phyloP scores from a whole-genome alignment of 768 basidiomycete genomes.

The Crassisporium funariophilum region DNA sequence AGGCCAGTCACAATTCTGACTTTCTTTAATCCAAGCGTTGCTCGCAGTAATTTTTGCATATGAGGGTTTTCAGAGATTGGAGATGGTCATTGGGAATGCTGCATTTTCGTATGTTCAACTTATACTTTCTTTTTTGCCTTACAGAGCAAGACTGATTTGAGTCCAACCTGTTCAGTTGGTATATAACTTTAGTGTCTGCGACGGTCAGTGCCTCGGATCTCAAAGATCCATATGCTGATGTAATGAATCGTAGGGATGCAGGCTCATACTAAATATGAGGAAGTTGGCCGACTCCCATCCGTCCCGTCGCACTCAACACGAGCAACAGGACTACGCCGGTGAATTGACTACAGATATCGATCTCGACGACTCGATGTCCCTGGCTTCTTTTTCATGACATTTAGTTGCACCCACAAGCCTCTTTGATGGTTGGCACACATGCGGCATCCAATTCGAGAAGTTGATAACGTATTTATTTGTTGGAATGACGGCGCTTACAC shows the following conservation, averaged over 20 bases:
- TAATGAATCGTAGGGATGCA: not conserved
- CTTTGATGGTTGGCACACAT: too few relatives aligned
- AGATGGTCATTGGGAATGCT: constrained; percentile 8
- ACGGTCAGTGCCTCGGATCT: constrained; percentile 4
- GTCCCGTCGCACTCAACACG: not conserved
- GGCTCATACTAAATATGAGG: constrained; percentile 14
- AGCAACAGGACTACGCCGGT: not conserved
- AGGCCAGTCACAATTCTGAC: not conserved
- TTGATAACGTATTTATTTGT: too few relatives aligned
- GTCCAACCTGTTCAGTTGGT: constrained; percentile 12
- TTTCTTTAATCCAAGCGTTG: constrained; percentile 9
- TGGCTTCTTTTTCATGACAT: too few relatives aligned
- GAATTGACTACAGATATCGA: too few relatives aligned
- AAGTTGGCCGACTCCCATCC: not conserved
- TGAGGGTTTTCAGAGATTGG: constrained; percentile 6
- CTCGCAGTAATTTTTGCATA: constrained; percentile 10
- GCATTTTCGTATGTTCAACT: constrained; percentile 13
- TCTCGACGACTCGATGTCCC: too few relatives aligned
- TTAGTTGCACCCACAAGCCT: too few relatives aligned
- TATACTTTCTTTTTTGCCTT: not conserved
- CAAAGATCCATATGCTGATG: too few relatives aligned
- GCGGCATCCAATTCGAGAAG: too few relatives aligned
- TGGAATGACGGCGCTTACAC: too few relatives aligned
- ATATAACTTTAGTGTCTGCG: constrained; percentile 11
- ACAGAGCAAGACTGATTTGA: not conserved